Evolutionary conservation across 768 basidiomycete species (phyloP).

Genomic region (Xerocomellus amylosporus): DNA sequence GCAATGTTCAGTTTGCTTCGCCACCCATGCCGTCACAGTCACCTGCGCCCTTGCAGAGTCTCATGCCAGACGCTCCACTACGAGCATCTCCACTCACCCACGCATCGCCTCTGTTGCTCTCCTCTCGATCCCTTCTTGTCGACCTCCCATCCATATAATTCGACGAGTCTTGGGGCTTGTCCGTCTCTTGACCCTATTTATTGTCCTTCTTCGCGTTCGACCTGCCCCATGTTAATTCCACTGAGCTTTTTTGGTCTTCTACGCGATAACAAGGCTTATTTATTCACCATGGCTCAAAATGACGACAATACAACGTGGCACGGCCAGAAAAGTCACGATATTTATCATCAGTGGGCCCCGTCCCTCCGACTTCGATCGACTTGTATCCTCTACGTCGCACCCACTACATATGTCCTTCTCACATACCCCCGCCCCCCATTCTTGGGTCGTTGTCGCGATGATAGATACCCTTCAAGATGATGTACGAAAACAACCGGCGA

Average conservation of each 20-base stretch:
- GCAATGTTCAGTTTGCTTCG: slow-evolving; percentile 29
- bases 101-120: slow-evolving; percentile 26
- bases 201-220: slow-evolving; percentile 24
- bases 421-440: slow-evolving; percentile 15
- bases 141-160: slow-evolving; percentile 23
- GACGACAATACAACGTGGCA: slow-evolving; percentile 25
- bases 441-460: slow-evolving; percentile 31
- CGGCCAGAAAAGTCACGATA: slow-evolving; percentile 20
- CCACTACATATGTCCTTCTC: slow-evolving; percentile 18
- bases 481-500: slow-evolving; percentile 29
- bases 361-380: slow-evolving; percentile 13
- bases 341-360: slow-evolving; percentile 23
- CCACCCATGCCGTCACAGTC: slow-evolving; percentile 32
- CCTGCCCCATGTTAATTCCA: slow-evolving; percentile 3
- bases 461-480: slow-evolving; percentile 30
- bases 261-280: slow-evolving; percentile 30
- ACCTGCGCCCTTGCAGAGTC: slow-evolving; percentile 23
- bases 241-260: slow-evolving; percentile 13
- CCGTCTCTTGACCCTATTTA: slow-evolving; percentile 30
- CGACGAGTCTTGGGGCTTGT: background rate
- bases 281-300: slow-evolving; percentile 31
- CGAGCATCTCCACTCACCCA: slow-evolving; percentile 27
- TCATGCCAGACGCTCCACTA: slow-evolving; percentile 24
- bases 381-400: slow-evolving; percentile 32
- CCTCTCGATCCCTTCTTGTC: slow-evolving; percentile 21